A percentile compares a stretch with the other conserved stretches of the same genome.
Conservation (phyloP, 2,329 filamentous ascomycete genomes). For the Curvularia sp. region DNA sequence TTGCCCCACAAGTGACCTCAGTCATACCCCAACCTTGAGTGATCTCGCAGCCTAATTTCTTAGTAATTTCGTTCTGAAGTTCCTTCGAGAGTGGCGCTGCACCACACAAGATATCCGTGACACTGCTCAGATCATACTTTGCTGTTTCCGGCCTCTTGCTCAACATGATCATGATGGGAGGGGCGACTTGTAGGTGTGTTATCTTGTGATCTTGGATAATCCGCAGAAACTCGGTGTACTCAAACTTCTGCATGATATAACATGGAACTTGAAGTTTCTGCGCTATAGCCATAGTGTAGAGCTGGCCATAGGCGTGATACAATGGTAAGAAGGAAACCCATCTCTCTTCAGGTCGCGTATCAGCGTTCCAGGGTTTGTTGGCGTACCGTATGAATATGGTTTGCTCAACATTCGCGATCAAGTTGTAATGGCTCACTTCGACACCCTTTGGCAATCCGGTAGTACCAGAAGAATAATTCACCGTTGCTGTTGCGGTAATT, state of each 20-base stretch:
- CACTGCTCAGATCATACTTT: conserved; percentile 52
- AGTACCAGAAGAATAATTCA: conserved; percentile 62
- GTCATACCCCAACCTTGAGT: conserved; percentile 55
- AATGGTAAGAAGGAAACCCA: conserved; percentile 58
- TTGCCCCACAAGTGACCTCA: conserved; percentile 53
- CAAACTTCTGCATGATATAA: conserved; percentile 54
- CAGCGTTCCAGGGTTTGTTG: conserved; percentile 51
- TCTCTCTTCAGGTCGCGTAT: conserved; percentile 55
- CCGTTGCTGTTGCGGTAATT: conserved; percentile 50
- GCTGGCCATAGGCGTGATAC: conserved; percentile 58
- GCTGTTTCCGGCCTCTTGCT: conserved; percentile 53
- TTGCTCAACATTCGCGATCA: conserved; percentile 61
- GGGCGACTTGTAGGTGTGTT: conserved; percentile 53
- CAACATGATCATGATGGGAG: conserved; percentile 56
- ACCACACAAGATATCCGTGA: conserved; percentile 53
- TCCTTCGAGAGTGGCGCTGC: conserved; percentile 54
- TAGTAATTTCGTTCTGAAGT: conserved; percentile 51
- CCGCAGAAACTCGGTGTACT: conserved; percentile 51
- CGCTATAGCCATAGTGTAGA: conserved; percentile 53
- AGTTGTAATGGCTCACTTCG: conserved; percentile 59
- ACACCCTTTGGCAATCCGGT: conserved; percentile 63
- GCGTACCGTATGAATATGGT: conserved; percentile 57
- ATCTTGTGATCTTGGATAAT: conserved; percentile 50
- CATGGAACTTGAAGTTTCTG: conserved; percentile 56
- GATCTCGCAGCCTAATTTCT: conserved; percentile 47